Base-by-base conservation (phyloP, 169 alveolate genomes). In the Plasmodium inui region DNA sequence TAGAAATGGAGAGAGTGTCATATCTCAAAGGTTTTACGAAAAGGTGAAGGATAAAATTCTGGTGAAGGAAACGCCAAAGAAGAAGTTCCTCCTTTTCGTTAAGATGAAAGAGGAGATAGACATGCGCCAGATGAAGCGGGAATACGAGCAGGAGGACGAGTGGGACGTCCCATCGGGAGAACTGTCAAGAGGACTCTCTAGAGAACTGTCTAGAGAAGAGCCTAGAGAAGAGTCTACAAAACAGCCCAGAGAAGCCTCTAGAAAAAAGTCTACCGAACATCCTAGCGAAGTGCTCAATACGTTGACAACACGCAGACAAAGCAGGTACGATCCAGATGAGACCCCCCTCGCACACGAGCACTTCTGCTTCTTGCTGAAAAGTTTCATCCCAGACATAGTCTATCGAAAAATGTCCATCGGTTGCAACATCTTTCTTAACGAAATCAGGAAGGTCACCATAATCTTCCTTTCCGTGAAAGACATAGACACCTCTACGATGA, bases 381-480 rank as follows among this genome's bases (percentile, higher is more conserved):
- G 95, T 22, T 97, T 95, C 80, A 95, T 97, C 83, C 98, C 98
- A 1, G 96, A 95, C 17, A 96, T 96, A 70, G 97, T 97, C 10
- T 97, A 93, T 83, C 76, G 93, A 34, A 90, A 96, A 44, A 81
- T 97, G 14, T 80, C 96, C 10, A 82, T 95, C 8, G 97, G 98
- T 7, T 96, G 95, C 67, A 96, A 95, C 72, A 92, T 96, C 3
- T 96, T 96, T 95, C 80, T 95, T 82, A 97, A 97, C 79, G 98
- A 97, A 88, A 97, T 96, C 57, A 91, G 98, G 19, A 95, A 96
- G 55, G 84, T 97, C 10, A 95, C 97, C 0, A 95, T 97, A 3
- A 90, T 97, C 6, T 97, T 97, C 83, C 95, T 96, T 17, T 96
- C 97, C 9, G 97, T 96, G 19, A 94, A 94, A 37, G 97, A 96